Conservation (phyloP, 2,329 filamentous ascomycete species). For the Harringtonia lauricola region DNA sequence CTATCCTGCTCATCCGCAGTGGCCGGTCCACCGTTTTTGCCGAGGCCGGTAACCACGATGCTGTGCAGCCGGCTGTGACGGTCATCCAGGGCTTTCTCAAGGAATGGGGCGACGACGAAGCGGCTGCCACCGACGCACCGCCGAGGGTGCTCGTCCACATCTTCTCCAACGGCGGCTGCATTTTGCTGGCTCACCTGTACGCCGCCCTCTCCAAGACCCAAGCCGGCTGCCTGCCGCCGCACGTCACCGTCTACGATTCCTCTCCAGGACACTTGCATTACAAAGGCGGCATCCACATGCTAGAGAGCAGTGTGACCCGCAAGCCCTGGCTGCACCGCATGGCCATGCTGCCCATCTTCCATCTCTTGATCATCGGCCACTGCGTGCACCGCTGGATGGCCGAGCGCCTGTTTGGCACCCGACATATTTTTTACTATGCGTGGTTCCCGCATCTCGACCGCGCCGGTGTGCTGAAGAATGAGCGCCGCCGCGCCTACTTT, state of each 20-base stretch:
- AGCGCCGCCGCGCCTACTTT: slow-evolving; percentile 37
- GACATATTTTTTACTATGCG: slow-evolving; percentile 6
- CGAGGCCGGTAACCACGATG: slow-evolving; percentile 17
- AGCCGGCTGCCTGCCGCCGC: slow-evolving; percentile 23
- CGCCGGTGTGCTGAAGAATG: slow-evolving; percentile 19
- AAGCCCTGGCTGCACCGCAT: slow-evolving; percentile 12
- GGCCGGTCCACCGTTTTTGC: slow-evolving; percentile 25
- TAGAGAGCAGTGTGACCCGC: slow-evolving; percentile 1
- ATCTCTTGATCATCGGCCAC: slow-evolving; percentile 17
- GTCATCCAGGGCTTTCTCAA: slow-evolving; percentile 22
- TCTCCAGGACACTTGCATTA: slow-evolving; percentile 34
- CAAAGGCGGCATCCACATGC: slow-evolving; percentile 7
- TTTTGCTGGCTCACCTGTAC: slow-evolving; percentile 27
- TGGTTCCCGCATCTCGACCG: slow-evolving; percentile 23
- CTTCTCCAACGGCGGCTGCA: slow-evolving; percentile 42
- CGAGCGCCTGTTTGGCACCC: not conserved
- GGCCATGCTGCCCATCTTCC: slow-evolving; percentile 12
- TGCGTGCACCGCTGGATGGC: slow-evolving; percentile 15
- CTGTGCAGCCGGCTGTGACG: slow-evolving; percentile 27
- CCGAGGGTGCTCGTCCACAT: slow-evolving; percentile 33
- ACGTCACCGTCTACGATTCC: slow-evolving; percentile 36
- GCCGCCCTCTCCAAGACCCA: slow-evolving; percentile 9
- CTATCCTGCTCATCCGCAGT: slow-evolving; percentile 36
- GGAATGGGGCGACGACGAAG: not conserved
- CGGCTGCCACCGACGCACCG: not conserved